phyloP scores from a whole-genome alignment of 1,284 basidiomycete species.

The Cutaneotrichosporon cutaneum region DNA sequence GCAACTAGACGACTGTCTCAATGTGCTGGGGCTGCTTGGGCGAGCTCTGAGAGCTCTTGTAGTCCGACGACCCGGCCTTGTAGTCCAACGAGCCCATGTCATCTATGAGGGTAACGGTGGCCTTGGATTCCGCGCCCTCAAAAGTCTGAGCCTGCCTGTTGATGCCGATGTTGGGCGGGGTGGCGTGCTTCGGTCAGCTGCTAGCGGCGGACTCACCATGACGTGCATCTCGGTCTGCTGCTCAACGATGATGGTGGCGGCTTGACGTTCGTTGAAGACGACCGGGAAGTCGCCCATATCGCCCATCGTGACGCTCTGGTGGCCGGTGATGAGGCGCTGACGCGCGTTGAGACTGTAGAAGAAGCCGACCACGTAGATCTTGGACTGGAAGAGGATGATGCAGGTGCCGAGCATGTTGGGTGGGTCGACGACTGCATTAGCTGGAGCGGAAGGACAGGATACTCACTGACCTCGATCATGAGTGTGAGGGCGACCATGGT shows the following conservation, averaged over 20 bases:
- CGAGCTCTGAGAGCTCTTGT: not conserved
- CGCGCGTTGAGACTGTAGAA: slow-evolving; percentile 39
- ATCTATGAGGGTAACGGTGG: not conserved
- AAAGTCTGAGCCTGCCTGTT: not conserved
- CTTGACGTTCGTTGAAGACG: not conserved
- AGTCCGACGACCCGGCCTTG: not conserved
- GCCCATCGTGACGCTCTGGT: not conserved
- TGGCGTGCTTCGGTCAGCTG: not conserved
- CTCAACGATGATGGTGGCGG: not conserved
- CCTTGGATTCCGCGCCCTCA: not conserved
- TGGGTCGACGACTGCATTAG: slow-evolving; percentile 13
- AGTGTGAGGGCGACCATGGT: slow-evolving; percentile 32
- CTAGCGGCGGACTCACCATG: not conserved
- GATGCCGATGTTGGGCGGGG: not conserved
- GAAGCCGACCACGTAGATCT: slow-evolving; percentile 35
- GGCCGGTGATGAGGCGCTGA: slow-evolving; percentile 1
- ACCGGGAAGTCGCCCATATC: not conserved
- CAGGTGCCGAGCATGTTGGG: slow-evolving; percentile 32
- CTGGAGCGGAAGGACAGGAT: not conserved
- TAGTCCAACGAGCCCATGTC: not conserved
- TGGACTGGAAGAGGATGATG: slow-evolving; percentile 32
- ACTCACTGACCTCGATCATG: slow-evolving; percentile 32
- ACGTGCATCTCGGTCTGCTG: not conserved
- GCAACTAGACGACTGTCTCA: not conserved
- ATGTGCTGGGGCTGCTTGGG: not conserved